A percentile compares a stretch with the other conserved stretches of the same genome.
phyloP scores from a whole-genome alignment of 176 grass and related monocot species.

The Oryza nivara region DNA sequence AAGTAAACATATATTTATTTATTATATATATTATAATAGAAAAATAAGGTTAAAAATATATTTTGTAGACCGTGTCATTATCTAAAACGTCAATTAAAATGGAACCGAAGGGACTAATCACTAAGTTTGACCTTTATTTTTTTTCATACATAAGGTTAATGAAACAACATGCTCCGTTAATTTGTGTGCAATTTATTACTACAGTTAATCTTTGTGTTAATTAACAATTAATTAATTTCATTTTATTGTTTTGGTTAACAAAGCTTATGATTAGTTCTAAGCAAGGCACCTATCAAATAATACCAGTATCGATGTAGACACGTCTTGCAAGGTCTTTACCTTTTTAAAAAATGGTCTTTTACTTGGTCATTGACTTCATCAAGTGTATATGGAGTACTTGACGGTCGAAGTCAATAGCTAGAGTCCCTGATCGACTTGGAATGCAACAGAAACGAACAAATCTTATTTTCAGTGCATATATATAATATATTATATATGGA shows the following conservation, averaged over 20 bases:
- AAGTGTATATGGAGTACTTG: neutral
- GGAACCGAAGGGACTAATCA: neutral
- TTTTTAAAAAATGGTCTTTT: neutral
- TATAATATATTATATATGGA: neutral
- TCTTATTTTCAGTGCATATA: conserved; percentile 7
- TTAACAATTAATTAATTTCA: neutral
- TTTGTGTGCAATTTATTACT: neutral
- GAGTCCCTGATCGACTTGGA: conserved; percentile 22
- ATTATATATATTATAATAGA: too few relatives aligned
- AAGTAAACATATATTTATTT: too few relatives aligned
- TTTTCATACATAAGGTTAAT: neutral
- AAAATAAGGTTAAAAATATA: too few relatives aligned
- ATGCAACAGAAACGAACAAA: conserved; percentile 11
- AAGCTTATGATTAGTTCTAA: neutral
- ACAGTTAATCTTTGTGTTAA: neutral
- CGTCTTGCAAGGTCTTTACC: neutral
- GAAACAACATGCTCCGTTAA: neutral
- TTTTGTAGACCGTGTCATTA: too few relatives aligned
- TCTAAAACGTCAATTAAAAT: too few relatives aligned
- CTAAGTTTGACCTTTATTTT: neutral
- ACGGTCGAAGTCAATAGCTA: conserved; percentile 22
- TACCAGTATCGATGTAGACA: neutral
- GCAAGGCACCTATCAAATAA: neutral
- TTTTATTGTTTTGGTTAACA: neutral
- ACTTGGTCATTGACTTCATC: conserved; percentile 33